Evolutionary conservation across 495 filamentous ascomycete species (phyloP), one percentile per base, ranked within the genome.

Genomic region (Clavariopsis aquatica): DNA sequence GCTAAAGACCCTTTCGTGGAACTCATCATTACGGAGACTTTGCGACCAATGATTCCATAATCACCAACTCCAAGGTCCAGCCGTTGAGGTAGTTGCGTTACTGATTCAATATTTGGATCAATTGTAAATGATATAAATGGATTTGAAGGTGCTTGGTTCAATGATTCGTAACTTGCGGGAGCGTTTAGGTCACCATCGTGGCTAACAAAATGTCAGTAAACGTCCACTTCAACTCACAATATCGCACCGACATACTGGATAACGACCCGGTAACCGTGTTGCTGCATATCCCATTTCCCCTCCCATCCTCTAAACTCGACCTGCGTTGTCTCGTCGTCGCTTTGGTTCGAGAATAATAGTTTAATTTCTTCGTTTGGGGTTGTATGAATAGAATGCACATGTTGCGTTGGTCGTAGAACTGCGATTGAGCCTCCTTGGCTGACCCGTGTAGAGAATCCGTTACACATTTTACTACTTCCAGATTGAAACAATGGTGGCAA

Each of bases 361-460:
- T 26, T 46, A 46, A 31, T 27, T 45, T 65, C 62, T 9, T 59
- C 23, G 36, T 12, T 43, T n/a, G 29, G 9, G 1, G 4, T 20
- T 19, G 31, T 20, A 13, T 23, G 10, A 19, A 22, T 22, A 19
- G 17, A 34, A 19, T 4, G 31, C 1, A 34, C 17, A 43, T 20
- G n/a, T 29, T 56, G 5, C n/a, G 43, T 62, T 4, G 62, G 56
- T 29, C 47, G 28, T 3, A 65, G 26, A 26, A 65, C 38, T 28
- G 62, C 62, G 15, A 65, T 65, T 19, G 62, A 65, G 13, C 62
- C 62, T 29, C 62, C 62, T 27, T 65, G 62, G 24, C 55, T 60
- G n/a, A 22, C 45, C 4, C 62, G 54, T 27, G 54, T 22, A 0
- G 62, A 65, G 43, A 13, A 24, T 6, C 62, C 62, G 62, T 65